Conservation (phyloP, 768 basidiomycete species). For the Brasilioporus rufonigricans region DNA sequence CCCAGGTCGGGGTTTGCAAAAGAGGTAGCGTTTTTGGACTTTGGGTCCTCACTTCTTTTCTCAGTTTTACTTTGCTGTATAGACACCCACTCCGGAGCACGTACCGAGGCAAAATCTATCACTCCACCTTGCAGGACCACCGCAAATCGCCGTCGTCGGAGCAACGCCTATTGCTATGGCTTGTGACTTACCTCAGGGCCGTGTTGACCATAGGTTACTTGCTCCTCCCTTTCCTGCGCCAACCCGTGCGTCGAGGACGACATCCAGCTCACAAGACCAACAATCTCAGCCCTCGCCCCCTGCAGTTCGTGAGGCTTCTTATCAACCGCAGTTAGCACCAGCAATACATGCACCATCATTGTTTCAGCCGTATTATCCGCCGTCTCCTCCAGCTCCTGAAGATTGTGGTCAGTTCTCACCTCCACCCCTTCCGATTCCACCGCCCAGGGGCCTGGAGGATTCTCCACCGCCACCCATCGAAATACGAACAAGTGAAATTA, state of each 20-base stretch:
- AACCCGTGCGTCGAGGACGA: slow-evolving; percentile 22
- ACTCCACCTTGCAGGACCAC: slow-evolving; percentile 15
- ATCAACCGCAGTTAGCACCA: slow-evolving; percentile 16
- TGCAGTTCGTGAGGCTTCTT: slow-evolving; percentile 7
- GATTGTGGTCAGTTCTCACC: slow-evolving; percentile 25
- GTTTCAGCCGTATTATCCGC: slow-evolving; percentile 25
- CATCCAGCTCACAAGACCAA: slow-evolving; percentile 23
- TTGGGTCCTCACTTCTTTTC: neutral
- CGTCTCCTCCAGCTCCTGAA: slow-evolving; percentile 16
- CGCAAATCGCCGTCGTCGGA: slow-evolving; percentile 32
- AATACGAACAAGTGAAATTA: slow-evolving; percentile 26
- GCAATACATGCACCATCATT: slow-evolving; percentile 19
- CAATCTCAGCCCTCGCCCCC: slow-evolving; percentile 14
- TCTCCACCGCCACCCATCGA: slow-evolving; percentile 21
- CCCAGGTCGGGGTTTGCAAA: slow-evolving; percentile 21
- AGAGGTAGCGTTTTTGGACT: slow-evolving; percentile 21
- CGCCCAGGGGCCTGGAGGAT: slow-evolving; percentile 25
- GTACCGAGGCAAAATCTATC: slow-evolving; percentile 8
- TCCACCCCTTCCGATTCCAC: slow-evolving; percentile 30
- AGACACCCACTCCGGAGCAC: slow-evolving; percentile 26
- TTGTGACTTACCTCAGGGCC: slow-evolving; percentile 24
- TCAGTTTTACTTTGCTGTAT: slow-evolving; percentile 2
- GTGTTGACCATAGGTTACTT: slow-evolving; percentile 24
- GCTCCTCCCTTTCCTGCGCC: slow-evolving; percentile 29
- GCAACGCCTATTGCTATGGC: slow-evolving; percentile 24